Evolutionary conservation across 768 basidiomycete species (phyloP).

Genomic region (Dioszegia aurantiaca): DNA sequence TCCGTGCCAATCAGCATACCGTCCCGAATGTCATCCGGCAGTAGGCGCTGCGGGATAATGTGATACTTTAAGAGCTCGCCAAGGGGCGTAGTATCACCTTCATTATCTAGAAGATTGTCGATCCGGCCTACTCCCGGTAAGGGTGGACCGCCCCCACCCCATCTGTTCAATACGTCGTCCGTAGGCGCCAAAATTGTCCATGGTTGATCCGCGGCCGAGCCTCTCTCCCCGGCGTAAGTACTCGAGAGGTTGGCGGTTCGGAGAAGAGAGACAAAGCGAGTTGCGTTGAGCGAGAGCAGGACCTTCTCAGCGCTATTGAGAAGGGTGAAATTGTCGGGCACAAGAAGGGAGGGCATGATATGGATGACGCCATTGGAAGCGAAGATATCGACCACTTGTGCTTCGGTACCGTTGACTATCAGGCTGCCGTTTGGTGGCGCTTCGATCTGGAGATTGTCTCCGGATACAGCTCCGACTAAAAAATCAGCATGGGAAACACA

Average conservation of each 20-base stretch:
- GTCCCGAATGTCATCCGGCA: conserved; percentile 65
- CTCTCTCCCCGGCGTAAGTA: conserved; percentile 47
- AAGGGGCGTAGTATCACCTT: conserved; percentile 52
- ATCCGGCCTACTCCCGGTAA: not conserved
- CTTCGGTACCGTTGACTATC: conserved; percentile 54
- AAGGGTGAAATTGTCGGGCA: conserved; percentile 70
- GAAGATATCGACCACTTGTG: conserved; percentile 70
- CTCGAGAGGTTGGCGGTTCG: conserved; percentile 71
- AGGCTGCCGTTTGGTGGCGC: conserved; percentile 59
- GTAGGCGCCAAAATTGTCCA: conserved; percentile 89
- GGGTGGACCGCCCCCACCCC: conserved; percentile 19
- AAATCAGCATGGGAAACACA: conserved; percentile 1
- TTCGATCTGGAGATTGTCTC: conserved; percentile 28
- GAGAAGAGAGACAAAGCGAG: conserved; percentile 80
- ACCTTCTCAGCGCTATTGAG: conserved; percentile 87
- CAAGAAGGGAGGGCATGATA: conserved; percentile 74
- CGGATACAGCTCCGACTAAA: conserved; percentile 25
- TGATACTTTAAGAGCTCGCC: conserved; percentile 78
- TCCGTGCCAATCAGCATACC: conserved; percentile 77
- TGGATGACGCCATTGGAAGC: conserved; percentile 92
- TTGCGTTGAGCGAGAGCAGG: conserved; percentile 86
- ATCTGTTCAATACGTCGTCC: conserved; percentile 69
- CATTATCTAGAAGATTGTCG: not conserved
- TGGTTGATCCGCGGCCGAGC: conserved; percentile 49
- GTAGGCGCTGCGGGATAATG: conserved; percentile 79